These are phyloP conservation scores for grape (Vitis vinifera) DNA, from an alignment of 164 flowering plant genomes.

Conservation along the genomic window ASM3070453v1 NC_081808.1:10812501-10813000, in stretches of 20 bases:
- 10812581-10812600: no score
- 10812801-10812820: slow-evolving; percentile 10
- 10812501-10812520: no score
- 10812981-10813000: slow-evolving; percentile 21
- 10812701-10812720: neutral
- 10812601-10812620: no score
- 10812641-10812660: neutral
- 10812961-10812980: slow-evolving; percentile 27
- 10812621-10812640: neutral
- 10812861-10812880: slow-evolving; percentile 12
- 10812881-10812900: slow-evolving; percentile 21
- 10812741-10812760: neutral
- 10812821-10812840: slow-evolving; percentile 13
- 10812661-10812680: neutral
- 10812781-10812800: slow-evolving; percentile 7
- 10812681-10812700: neutral
- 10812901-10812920: neutral
- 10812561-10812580: no score
- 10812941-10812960: slow-evolving; percentile 16
- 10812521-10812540: no score
- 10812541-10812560: no score
- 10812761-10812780: slow-evolving; percentile 2
- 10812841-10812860: slow-evolving; percentile 35
- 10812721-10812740: neutral
- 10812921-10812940: slow-evolving; percentile 8